These are phyloP conservation scores for Breviolum minutum DNA, from an alignment of 73 alveolate genomes.

Conservation along the genomic window DNA sequence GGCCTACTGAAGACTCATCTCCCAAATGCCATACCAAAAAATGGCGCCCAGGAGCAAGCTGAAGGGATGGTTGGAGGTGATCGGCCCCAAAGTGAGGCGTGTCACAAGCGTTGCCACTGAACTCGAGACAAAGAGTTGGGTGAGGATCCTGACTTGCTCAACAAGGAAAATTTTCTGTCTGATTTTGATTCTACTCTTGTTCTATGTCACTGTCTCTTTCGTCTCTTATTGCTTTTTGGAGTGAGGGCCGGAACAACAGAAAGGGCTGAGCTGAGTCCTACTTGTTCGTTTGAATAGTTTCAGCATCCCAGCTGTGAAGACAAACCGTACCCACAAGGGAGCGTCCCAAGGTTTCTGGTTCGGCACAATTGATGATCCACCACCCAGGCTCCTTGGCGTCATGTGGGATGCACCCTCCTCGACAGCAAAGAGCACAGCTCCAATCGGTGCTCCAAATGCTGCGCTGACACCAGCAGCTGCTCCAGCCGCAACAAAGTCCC, in stretches of 20 bases:
- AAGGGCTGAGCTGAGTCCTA: too few relatives aligned
- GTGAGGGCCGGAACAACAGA: too few relatives aligned
- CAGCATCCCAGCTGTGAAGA: too few relatives aligned
- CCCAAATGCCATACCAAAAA: too few relatives aligned
- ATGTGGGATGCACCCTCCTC: conserved; percentile 92
- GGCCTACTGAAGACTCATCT: too few relatives aligned
- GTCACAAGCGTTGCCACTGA: conserved; percentile 65
- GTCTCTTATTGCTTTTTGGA: too few relatives aligned
- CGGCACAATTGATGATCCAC: neutral
- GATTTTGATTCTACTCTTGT: too few relatives aligned
- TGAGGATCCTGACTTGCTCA: conserved; percentile 29
- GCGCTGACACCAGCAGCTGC: conserved; percentile 93
- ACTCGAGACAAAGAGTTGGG: conserved; percentile 85
- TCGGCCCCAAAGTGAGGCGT: conserved; percentile 81
- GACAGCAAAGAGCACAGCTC: conserved; percentile 80
- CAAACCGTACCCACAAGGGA: too few relatives aligned
- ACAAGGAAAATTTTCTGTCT: too few relatives aligned
- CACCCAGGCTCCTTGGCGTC: conserved; percentile 48
- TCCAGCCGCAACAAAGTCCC: conserved; percentile 91
- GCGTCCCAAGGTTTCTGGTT: too few relatives aligned
- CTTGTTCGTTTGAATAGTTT: too few relatives aligned
- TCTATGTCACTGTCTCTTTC: too few relatives aligned
- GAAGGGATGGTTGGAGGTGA: conserved; percentile 1
- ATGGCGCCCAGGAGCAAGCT: conserved; percentile 6
- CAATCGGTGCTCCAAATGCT: conserved; percentile 90